Conservation (phyloP, 345 rosid genomes). For the Salix viminalis region DNA sequence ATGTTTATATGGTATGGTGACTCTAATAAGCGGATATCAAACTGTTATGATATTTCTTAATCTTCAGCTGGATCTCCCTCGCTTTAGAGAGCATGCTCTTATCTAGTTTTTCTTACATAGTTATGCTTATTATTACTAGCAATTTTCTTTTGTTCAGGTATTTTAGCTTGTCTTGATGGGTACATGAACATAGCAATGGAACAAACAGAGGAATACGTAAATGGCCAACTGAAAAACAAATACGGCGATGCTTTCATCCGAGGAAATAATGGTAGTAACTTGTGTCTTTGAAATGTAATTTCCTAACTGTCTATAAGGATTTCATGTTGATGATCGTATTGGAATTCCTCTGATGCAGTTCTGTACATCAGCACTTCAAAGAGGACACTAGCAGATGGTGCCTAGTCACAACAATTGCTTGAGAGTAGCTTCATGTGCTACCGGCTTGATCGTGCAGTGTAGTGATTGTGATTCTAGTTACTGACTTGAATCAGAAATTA, state of each 20-base stretch:
- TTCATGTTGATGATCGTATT: background rate
- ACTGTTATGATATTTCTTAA: background rate
- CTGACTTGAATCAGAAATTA: background rate
- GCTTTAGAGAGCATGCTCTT: background rate
- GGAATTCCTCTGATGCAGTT: constrained; percentile 46
- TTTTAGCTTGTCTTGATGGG: constrained; percentile 84
- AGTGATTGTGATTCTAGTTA: background rate
- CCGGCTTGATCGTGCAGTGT: background rate
- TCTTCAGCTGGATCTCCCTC: background rate
- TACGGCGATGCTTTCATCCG: constrained; percentile 95
- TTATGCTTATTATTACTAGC: background rate
- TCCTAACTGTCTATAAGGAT: background rate
- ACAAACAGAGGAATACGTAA: constrained; percentile 88
- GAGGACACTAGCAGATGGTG: constrained; percentile 71
- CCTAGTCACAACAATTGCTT: background rate
- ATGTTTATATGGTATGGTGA: background rate
- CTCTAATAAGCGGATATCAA: background rate
- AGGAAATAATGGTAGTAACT: constrained; percentile 69
- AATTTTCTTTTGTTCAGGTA: constrained; percentile 40
- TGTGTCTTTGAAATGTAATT: background rate
- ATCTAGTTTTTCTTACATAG: background rate
- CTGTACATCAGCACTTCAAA: constrained; percentile 90
- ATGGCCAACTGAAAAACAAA: constrained; percentile 90
- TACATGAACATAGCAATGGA: constrained; percentile 99
- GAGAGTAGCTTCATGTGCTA: no score